Base-by-base conservation (phyloP, 2,329 filamentous ascomycete genomes). In the Fusarium verrucosum region DNA sequence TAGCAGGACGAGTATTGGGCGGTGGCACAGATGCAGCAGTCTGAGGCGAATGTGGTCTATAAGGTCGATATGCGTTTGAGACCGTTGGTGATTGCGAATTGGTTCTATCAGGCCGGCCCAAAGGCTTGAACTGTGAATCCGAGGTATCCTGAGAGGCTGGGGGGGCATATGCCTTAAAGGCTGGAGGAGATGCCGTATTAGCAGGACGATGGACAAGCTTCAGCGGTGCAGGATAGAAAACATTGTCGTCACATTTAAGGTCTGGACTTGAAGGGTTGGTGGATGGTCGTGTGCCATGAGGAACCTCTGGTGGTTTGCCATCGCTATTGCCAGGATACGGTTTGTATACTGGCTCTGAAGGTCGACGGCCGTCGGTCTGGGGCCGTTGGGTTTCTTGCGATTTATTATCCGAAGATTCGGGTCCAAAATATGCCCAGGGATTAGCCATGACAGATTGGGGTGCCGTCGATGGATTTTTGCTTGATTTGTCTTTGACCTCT, bases 401-500 rank as follows among this genome's bases (percentile, higher is more conserved):
- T 28, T 38, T 41, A 30, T 37, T 32, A n/a, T 50, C 58, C 22
- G 65, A 22, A 36, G 44, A 38, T 44, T 62, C 60, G 7, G 72
- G 68, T 4, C 74, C 73, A 59, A 75, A 70, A 30, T 75, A 77
- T 16, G 75, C 66, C 75, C 75, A 77, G 10, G 75, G 74, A 36
- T 76, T 73, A 28, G 74, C 75, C 58, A 57, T 55, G n/a, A 30
- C 49, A 25, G 60, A 38, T 28, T 55, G 49, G 8, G 44, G 17
- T 26, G 30, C 17, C 10, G 38, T 37, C 19, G 46, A 25, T 8
- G 16, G 22, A 13, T 47, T 57, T 37, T 61, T 58, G 22, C 32
- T 60, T 50, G 30, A 37, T 45, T 49, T 58, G 26, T 47, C 53
- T 23, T 50, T 52, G 17, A 37, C 36, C 16, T 51, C 45, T 37